Base-by-base conservation (phyloP, 805 yeast genomes). In the Candida fluviatilis region DNA sequence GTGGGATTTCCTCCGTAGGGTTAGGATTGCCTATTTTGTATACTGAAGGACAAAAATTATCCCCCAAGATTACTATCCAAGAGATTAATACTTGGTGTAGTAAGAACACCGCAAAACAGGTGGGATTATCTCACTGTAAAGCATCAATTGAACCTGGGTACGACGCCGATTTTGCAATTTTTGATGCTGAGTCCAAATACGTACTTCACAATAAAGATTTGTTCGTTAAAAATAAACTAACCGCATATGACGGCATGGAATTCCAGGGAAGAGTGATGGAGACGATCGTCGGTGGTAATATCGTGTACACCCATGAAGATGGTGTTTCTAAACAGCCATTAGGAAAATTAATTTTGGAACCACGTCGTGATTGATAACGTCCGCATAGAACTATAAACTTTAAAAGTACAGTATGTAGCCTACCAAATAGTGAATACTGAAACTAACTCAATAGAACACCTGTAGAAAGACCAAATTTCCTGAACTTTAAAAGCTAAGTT, bases 1-100 rank as follows among this genome's bases (percentile, higher is more conserved):
- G 97, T 25, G 98, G 98, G 7, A 88, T 90, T 29, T 74, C 95
- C 2, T 85, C 95, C 1, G 95, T 90, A 23, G 98, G 98, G 0
- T 76, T 91, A 29, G 97, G 97, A 0, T 69, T 90, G 34, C 85
- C 95, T 0, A 73, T 89, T 28, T 60, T 90, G 36, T 83, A 78
- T 72, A 86, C 96, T 1, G 88, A 83, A 50, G 89, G 85, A 8
- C 48, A 52, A 34, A 73, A 74, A 49, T 59, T 80, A 43, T 49
- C 63, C 2, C 76, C 77, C 1, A 75, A 77, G 2, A 66, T 82
- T 3, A 48, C 73, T 0, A 54, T 85, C 3, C 57, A 66, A 2
- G 89, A 88, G 42, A 82, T 90, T 33, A 77, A 79, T 13, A 66
- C 66, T 47, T 89, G 96, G 96, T 83, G 95, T 43, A 76, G 84